Evolutionary conservation across 2,329 filamentous ascomycete species (phyloP), one percentile per base, ranked within the genome.

Genomic region (Epicoccum nigrum): DNA sequence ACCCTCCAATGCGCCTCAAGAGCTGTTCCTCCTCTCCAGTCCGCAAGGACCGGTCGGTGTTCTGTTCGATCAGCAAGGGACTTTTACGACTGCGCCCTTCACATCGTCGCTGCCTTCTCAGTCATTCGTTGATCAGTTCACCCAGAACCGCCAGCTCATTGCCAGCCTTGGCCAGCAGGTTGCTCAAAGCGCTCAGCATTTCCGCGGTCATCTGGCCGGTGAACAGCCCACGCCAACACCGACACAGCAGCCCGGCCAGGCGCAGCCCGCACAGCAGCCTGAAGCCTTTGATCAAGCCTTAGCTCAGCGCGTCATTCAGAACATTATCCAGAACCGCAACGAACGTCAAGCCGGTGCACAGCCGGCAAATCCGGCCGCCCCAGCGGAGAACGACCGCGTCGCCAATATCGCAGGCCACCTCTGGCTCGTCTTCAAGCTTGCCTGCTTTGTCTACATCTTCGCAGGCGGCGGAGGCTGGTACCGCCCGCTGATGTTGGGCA

Each of bases 381-480:
- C 54, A 11, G 56, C 51, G 25, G 59, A 65, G 4, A 59, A 68
- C 17, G 67, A 70, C 33, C 65, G 64, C 2, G 34, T 69, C 7
- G 59, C 45, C 25, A 62, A 65, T 20, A 46, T 70, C 12, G 67
- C 62, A 1, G 64, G 63, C 15, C 78, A 81, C 20, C 57, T 81
- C 19, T 87, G 84, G 84, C 76, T 86, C 13, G 77, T 85, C 23
- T 70, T 84, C 43, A 79, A 83, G 7, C 67, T 86, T 21, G 78
- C 81, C 50, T 78, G 82, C 51, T 83, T 86, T 63, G 77, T 80
- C 49, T 85, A 83, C 64, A 77, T 86, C 60, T 77, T 85, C 53
- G 79, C 70, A 5, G 76, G 76, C 49, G 70, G 75, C 16, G 74
- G 74, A 21, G 75, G 75, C 60, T 68, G 71, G 54, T 73, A 77